A percentile compares a stretch with the other conserved stretches of the same genome.
Evolutionary conservation across 208 protist species (phyloP).

Genomic region (Leishmania aethiopica): DNA sequence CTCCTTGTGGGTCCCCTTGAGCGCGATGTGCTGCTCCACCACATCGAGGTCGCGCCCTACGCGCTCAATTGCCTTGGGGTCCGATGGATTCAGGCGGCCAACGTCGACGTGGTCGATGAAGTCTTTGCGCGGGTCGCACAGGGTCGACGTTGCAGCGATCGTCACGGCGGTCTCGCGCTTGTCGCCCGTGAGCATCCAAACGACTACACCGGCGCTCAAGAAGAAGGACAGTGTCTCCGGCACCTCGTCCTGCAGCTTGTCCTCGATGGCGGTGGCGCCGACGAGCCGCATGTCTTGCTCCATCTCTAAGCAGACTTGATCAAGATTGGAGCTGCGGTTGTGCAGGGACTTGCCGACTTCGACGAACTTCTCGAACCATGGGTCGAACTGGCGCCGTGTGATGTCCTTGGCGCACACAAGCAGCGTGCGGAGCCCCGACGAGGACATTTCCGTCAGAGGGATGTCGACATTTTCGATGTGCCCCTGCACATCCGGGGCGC

Average conservation of each 20-base stretch:
- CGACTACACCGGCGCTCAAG: slow-evolving; percentile 88
- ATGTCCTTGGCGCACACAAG: slow-evolving; percentile 78
- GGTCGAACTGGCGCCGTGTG: slow-evolving; percentile 49
- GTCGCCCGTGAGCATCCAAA: slow-evolving; percentile 98
- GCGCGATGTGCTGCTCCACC: slow-evolving; percentile 59
- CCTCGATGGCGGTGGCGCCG: slow-evolving; percentile 96
- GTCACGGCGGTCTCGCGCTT: slow-evolving; percentile 96
- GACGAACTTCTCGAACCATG: slow-evolving; percentile 63
- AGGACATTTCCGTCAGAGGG: slow-evolving; percentile 79
- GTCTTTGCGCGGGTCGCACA: slow-evolving; percentile 80
- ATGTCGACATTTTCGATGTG: slow-evolving; percentile 45
- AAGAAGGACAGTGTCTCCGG: slow-evolving; percentile 94
- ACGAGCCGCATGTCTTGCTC: slow-evolving; percentile 89
- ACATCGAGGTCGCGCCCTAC: slow-evolving; percentile 63
- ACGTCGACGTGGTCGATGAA: slow-evolving; percentile 89
- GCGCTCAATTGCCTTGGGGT: slow-evolving; percentile 49
- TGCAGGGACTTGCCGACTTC: slow-evolving; percentile 58
- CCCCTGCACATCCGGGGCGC: slow-evolving; percentile 43
- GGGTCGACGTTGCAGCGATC: slow-evolving; percentile 82
- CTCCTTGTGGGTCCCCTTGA: slow-evolving; percentile 47
- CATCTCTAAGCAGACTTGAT: slow-evolving; percentile 89
- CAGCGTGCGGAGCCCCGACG: slow-evolving; percentile 86
- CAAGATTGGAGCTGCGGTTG: slow-evolving; percentile 64
- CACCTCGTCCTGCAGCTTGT: slow-evolving; percentile 96
- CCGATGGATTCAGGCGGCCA: slow-evolving; percentile 50